A percentile compares a stretch with the other conserved stretches of the same genome.
Conservation (phyloP, 1,284 basidiomycete genomes). For the Agroathelia rolfsii region DNA sequence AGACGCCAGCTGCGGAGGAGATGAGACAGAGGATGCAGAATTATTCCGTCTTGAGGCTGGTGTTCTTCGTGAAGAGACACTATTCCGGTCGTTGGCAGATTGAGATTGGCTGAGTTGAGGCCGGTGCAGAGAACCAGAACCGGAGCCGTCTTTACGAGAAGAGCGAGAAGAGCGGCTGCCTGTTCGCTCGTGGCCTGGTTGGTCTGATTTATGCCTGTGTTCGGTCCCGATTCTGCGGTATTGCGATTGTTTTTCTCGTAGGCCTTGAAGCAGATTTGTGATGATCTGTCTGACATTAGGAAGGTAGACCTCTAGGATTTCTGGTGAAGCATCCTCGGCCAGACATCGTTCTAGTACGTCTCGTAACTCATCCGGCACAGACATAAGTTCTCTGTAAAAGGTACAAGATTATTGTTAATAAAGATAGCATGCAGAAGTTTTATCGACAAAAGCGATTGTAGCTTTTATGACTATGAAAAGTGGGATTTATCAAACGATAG, state of each 20-base stretch:
- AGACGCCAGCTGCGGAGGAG: conserved; percentile 4
- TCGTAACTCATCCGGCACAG: conserved; percentile 85
- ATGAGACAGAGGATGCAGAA: conserved; percentile 2
- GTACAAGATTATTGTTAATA: conserved; percentile 12
- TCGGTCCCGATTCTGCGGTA: conserved; percentile 62
- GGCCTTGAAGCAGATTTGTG: conserved; percentile 83
- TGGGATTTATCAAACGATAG: too few species aligned
- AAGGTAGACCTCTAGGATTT: conserved; percentile 83
- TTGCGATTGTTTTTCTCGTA: conserved; percentile 84
- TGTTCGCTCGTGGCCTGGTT: conserved; percentile 36
- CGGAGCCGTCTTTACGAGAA: conserved; percentile 26
- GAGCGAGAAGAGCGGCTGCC: conserved; percentile 43
- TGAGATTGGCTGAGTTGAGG: conserved; percentile 3
- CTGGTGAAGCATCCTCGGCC: conserved; percentile 79
- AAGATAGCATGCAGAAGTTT: conserved; percentile 10
- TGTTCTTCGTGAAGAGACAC: conserved; percentile 5
- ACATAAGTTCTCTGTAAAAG: conserved; percentile 67
- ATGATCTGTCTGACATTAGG: conserved; percentile 91
- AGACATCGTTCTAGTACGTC: conserved; percentile 83
- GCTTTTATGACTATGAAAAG: conserved; percentile 2
- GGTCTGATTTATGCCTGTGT: conserved; percentile 38
- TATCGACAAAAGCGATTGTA: background rate
- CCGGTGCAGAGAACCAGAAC: conserved; percentile 1
- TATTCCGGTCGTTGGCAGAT: conserved; percentile 6
- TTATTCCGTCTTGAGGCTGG: conserved; percentile 7